phyloP scores from a whole-genome alignment of 192 early-diverging fungal genomes.

The Mortierella claussenii region DNA sequence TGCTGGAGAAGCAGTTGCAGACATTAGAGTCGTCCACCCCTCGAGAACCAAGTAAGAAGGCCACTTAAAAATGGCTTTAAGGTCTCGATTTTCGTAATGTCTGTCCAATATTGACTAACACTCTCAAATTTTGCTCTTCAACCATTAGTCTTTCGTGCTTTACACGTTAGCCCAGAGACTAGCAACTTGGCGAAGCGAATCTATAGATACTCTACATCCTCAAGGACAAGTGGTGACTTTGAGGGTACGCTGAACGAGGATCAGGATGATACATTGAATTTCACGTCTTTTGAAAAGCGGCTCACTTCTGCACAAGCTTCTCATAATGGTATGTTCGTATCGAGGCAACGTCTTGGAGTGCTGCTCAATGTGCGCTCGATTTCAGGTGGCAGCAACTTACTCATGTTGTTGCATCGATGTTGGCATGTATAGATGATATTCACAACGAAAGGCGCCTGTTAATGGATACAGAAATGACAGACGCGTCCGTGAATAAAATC shows the following conservation, averaged over 20 bases:
- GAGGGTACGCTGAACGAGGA: constrained; percentile 1
- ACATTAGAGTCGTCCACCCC: constrained; percentile 20
- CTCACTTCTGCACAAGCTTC: constrained; percentile 3
- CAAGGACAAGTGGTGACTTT: constrained; percentile 1
- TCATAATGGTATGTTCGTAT: constrained; percentile 13
- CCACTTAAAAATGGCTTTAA: not conserved
- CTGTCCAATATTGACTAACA: not conserved
- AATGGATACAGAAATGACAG: not conserved
- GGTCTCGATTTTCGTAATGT: not conserved
- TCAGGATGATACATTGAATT: constrained; percentile 9
- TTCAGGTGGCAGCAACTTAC: not conserved
- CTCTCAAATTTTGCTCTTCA: not conserved
- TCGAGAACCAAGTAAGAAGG: constrained; percentile 12
- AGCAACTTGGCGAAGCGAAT: constrained; percentile 42
- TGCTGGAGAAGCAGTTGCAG: constrained; percentile 31
- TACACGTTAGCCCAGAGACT: constrained; percentile 42
- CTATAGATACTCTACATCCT: constrained; percentile 27
- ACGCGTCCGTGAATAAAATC: not conserved
- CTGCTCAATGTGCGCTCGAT: not conserved
- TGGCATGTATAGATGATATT: constrained; percentile 1
- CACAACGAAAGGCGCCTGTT: not conserved
- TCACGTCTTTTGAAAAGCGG: not conserved
- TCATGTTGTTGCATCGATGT: not conserved
- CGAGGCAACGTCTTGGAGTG: too few species aligned
- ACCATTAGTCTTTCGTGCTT: constrained; percentile 31